Percentiles rank a stretch among this genome's conserved stretches.
These are phyloP conservation scores for Trypanosoma platydactyli DNA, from an alignment of 208 protist genomes.

Conservation along the genomic window DNA sequence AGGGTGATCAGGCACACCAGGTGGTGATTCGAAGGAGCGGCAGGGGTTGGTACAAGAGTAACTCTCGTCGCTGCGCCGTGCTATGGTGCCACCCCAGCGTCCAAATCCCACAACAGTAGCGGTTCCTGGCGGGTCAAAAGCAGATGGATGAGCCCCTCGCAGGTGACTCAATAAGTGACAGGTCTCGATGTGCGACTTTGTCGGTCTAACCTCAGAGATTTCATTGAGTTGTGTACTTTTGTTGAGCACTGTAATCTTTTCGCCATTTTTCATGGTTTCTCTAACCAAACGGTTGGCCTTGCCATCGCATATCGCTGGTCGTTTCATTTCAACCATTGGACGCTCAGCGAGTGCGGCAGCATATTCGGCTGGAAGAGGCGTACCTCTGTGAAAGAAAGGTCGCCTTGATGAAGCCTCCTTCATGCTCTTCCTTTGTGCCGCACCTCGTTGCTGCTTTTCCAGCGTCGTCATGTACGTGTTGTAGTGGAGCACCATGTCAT, in stretches of 20 bases:
- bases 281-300: neutral
- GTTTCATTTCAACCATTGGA: constrained; percentile 5
- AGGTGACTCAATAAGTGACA: constrained; percentile 30
- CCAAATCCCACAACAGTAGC: constrained; percentile 46
- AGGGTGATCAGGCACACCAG: neutral
- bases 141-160: constrained; percentile 35
- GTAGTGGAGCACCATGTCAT: constrained; percentile 57
- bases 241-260: too few relatives aligned
- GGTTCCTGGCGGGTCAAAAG: constrained; percentile 19
- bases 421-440: constrained; percentile 30
- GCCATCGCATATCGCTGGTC: constrained; percentile 9
- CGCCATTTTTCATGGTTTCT: neutral
- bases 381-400: constrained; percentile 49
- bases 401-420: constrained; percentile 4
- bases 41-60: too few relatives aligned
- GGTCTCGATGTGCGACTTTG: constrained; percentile 12
- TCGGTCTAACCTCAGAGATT: too few relatives aligned
- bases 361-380: constrained; percentile 35
- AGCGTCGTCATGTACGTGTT: constrained; percentile 54
- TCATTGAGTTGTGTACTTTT: too few relatives aligned
- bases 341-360: constrained; percentile 10
- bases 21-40: too few relatives aligned
- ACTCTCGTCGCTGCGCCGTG: constrained; percentile 1
- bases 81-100: constrained; percentile 41
- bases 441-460: constrained; percentile 36